Conservation (phyloP, 169 alveolate genomes). For the Eimeria maxima region DNA sequence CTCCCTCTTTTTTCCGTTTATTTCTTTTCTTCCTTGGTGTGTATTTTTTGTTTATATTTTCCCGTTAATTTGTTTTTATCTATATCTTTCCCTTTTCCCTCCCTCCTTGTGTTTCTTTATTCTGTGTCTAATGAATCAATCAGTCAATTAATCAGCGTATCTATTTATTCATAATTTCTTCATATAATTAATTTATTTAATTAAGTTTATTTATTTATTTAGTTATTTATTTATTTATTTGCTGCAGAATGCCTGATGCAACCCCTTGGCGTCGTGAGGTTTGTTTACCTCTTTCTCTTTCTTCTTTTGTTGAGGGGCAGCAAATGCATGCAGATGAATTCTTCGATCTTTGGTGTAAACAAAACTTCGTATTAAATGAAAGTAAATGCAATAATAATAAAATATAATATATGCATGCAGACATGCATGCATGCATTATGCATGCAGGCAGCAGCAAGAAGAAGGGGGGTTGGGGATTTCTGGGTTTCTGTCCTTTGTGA, state of each 20-base stretch:
- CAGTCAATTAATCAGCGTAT: no score
- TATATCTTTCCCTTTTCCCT: no score
- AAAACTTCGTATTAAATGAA: constrained; percentile 46
- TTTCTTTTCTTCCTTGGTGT: background rate
- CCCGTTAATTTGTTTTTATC: no score
- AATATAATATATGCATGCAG: background rate
- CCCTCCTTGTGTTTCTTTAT: no score
- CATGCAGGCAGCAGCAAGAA: background rate
- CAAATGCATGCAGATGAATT: constrained; percentile 68
- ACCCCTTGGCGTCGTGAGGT: constrained; percentile 66
- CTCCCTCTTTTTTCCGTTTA: background rate
- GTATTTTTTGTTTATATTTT: no score
- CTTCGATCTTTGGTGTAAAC: constrained; percentile 50
- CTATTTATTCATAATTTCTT: no score
- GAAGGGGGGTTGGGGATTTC: background rate
- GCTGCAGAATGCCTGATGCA: constrained; percentile 73
- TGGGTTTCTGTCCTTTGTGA: background rate
- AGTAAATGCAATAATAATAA: background rate
- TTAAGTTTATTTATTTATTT: no score
- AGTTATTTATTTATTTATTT: no score
- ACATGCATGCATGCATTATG: background rate
- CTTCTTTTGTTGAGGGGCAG: constrained; percentile 60
- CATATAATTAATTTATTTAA: no score
- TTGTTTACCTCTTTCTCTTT: constrained; percentile 54
- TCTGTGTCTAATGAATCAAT: no score